Base-by-base conservation (phyloP, 2,329 filamentous ascomycete genomes). In the Colletotrichum filicis region DNA sequence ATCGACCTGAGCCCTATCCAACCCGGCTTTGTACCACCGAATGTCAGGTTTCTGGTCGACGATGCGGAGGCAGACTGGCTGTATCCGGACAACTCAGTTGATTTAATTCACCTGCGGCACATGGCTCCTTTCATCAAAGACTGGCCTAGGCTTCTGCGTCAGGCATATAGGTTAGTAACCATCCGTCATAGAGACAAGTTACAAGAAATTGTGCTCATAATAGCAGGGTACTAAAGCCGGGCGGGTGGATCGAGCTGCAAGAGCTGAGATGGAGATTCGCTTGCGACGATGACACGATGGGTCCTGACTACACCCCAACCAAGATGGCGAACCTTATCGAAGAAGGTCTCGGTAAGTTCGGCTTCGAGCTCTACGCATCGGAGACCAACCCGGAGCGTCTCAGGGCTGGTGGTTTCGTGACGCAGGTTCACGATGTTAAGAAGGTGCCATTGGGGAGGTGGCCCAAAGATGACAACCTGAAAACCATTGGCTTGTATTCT, bases 371-470 rank as follows among this genome's bases (percentile, higher is more conserved):
- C 2, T 24, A 26, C 9, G 24, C 35, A 14, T 24, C 59, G 0
- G 32, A 62, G 22, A 62, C 16, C 7, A 19, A 24, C 19, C 19
- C 32, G 9, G 37, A 52, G 5, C 37, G 37, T 46, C 59, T 61
- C 24, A 28, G 49, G 5, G 19, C 37, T 24, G 52, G 19, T 28
- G 59, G 35, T 5, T 61, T 61, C 32, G 32, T 11, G 58, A 46
- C 16, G 2, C 6, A 46, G 3, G 42, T 46, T 16, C 37, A 61
- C 7, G 22, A 52, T 2, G 76, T 86, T 16, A 86, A 82, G 75
- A 87, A 85, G 77, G 85, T 88, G 79, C 88, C 88, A 0, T 82
- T 82, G 35, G 87, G 86, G 74, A 78, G 81, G 14, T 91, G 89
- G 88, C 85, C 88, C 0, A 85, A 85, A 61, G 84, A 88, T 52